These are phyloP conservation scores for Phytophthora podocarpi DNA, from an alignment of 352 stramenopile genomes.

Conservation along the genomic window DNA sequence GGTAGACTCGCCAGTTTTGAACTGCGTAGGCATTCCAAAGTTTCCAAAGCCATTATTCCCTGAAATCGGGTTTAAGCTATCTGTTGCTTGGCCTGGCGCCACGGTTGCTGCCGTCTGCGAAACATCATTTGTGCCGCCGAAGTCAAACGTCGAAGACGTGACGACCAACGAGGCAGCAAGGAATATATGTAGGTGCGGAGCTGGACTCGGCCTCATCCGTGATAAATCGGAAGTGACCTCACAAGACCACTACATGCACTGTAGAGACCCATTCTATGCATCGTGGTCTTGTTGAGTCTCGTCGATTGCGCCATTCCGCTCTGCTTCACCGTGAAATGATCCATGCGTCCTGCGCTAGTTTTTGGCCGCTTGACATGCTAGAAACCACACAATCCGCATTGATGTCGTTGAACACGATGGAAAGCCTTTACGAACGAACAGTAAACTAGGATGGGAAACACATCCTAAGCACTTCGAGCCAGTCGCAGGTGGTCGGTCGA, in stretches of 20 bases:
- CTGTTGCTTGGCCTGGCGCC: slow-evolving; percentile 2
- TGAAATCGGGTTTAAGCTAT: background rate
- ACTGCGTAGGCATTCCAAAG: slow-evolving; percentile 4
- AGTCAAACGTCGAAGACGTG: slow-evolving; percentile 23
- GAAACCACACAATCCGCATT: background rate
- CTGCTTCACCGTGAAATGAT: too few relatives aligned
- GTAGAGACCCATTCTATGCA: background rate
- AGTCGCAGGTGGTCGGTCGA: too few relatives aligned
- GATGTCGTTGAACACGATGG: background rate
- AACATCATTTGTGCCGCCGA: slow-evolving; percentile 7
- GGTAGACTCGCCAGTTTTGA: background rate
- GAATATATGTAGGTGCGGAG: background rate
- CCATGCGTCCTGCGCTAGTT: too few relatives aligned
- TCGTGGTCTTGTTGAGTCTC: background rate
- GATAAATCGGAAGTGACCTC: slow-evolving; percentile 14
- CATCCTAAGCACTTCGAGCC: too few relatives aligned
- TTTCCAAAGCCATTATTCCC: slow-evolving; percentile 16
- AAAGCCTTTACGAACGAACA: slow-evolving; percentile 16
- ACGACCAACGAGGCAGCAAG: slow-evolving; percentile 9
- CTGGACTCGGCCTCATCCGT: slow-evolving; percentile 9
- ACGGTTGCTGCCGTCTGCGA: slow-evolving; percentile 19
- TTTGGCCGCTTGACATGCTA: too few relatives aligned
- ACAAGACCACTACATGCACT: background rate
- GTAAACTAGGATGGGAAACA: too few relatives aligned
- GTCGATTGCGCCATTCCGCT: background rate